A percentile compares a stretch with the other conserved stretches of the same genome.
phyloP scores from a whole-genome alignment of 352 stramenopile species.

The Pythium myriotylum region DNA sequence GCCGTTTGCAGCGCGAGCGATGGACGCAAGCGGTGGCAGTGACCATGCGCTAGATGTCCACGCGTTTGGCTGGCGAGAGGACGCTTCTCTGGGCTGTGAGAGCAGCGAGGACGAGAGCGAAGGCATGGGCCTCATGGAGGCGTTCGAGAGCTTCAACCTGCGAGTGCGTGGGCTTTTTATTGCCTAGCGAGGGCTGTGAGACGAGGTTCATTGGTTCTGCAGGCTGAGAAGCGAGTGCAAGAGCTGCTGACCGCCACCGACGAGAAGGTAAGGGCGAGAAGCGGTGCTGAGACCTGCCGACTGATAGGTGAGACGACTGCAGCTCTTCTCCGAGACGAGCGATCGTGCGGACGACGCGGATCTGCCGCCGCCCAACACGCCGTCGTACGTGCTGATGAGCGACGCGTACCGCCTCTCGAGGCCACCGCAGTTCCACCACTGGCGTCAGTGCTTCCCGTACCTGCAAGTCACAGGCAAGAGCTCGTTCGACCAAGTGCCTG shows the following conservation, averaged over 20 bases:
- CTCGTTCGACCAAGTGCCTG: constrained; percentile 28
- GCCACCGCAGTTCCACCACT: constrained; percentile 46
- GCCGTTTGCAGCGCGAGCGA: neutral
- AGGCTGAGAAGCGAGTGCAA: constrained; percentile 47
- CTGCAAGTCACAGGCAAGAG: constrained; percentile 36
- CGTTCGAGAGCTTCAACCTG: constrained; percentile 60
- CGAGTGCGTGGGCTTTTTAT: constrained; percentile 20
- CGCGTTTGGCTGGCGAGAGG: neutral
- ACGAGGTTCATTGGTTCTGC: neutral
- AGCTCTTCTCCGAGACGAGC: constrained; percentile 1
- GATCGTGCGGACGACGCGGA: constrained; percentile 1
- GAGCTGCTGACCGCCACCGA: constrained; percentile 43
- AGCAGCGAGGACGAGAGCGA: neutral
- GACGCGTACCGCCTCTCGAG: constrained; percentile 47
- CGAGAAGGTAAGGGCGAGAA: constrained; percentile 20
- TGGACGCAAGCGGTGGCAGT: neutral
- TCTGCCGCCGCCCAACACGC: constrained; percentile 14
- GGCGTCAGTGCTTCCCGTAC: constrained; percentile 54
- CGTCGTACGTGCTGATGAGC: constrained; percentile 50
- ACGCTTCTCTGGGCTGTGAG: neutral
- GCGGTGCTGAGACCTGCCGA: neutral
- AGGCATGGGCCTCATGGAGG: constrained; percentile 35
- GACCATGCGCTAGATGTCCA: neutral
- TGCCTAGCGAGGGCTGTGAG: neutral
- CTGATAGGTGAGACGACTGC: too few relatives aligned